These are phyloP conservation scores for Microbotryum intermedium DNA, from an alignment of 1,284 basidiomycete species.

Conservation along the genomic window DNA sequence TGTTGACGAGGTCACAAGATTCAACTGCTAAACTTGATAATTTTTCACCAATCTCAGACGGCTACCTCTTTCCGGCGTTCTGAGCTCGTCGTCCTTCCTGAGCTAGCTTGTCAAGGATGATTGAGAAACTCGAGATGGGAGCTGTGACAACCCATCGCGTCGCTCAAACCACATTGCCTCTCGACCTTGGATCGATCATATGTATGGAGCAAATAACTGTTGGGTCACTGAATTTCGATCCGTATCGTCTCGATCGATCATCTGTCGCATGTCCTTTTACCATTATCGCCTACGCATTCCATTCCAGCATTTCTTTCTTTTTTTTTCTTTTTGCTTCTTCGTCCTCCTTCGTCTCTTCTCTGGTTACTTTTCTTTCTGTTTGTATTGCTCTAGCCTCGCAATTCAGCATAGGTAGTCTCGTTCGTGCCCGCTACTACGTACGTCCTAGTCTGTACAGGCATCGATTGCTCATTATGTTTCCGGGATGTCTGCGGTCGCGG, in stretches of 20 bases:
- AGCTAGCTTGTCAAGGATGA: no score
- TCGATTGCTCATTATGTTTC: no score
- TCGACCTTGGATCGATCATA: neutral
- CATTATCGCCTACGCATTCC: neutral
- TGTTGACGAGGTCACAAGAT: neutral
- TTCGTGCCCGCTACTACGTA: no score
- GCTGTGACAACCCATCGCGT: no score
- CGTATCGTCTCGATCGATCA: neutral
- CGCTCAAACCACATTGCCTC: no score
- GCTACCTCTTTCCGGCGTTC: constrained; percentile 25
- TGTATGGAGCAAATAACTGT: neutral
- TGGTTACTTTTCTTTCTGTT: neutral
- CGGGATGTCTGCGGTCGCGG: no score
- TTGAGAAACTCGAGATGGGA: no score
- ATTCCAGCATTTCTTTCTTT: neutral
- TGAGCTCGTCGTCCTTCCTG: neutral
- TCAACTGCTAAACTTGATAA: neutral
- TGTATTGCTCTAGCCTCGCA: neutral
- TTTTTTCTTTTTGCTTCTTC: neutral
- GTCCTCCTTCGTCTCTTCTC: neutral
- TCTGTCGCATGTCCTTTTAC: neutral
- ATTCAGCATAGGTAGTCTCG: no score
- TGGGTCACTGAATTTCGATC: neutral
- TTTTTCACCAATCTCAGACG: neutral
- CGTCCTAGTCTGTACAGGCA: no score